These are phyloP conservation scores for Candida orba DNA, from an alignment of 805 yeast species.

Conservation along the genomic window DNA sequence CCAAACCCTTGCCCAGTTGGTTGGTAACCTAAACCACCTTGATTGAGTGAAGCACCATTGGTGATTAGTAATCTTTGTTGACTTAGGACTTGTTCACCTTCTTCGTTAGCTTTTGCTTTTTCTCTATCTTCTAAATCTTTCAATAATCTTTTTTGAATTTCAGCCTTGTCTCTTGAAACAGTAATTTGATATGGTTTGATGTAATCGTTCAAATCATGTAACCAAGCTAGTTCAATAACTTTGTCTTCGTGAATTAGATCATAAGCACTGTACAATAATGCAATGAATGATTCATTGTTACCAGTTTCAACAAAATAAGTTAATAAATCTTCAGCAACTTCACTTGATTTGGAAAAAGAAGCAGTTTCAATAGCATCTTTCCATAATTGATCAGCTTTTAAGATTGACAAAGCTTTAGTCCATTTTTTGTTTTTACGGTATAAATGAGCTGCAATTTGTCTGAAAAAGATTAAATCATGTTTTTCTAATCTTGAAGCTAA, in stretches of 20 bases:
- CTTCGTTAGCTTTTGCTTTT: constrained; percentile 48
- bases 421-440: constrained; percentile 94
- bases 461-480: constrained; percentile 85
- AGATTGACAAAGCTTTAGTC: constrained; percentile 78
- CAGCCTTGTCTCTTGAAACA: constrained; percentile 70
- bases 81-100: constrained; percentile 36
- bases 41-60: constrained; percentile 46
- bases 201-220: constrained; percentile 74
- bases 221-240: constrained; percentile 87
- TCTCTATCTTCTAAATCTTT: constrained; percentile 66
- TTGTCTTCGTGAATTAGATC: constrained; percentile 72
- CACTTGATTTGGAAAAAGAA: constrained; percentile 65
- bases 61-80: constrained; percentile 78
- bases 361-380: constrained; percentile 91
- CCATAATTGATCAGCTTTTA: constrained; percentile 93
- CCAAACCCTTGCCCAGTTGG: constrained; percentile 71
- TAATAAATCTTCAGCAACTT: constrained; percentile 82
- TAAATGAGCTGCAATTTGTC: constrained; percentile 91
- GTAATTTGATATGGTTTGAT: constrained; percentile 91
- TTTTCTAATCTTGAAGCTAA: constrained; percentile 89
- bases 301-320: constrained; percentile 94
- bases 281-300: constrained; percentile 91
- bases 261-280: constrained; percentile 80
- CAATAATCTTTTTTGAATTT: constrained; percentile 55
- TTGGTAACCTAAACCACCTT: constrained; percentile 53